phyloP scores from a whole-genome alignment of 768 basidiomycete species.

The Coprinopsis sp. region DNA sequence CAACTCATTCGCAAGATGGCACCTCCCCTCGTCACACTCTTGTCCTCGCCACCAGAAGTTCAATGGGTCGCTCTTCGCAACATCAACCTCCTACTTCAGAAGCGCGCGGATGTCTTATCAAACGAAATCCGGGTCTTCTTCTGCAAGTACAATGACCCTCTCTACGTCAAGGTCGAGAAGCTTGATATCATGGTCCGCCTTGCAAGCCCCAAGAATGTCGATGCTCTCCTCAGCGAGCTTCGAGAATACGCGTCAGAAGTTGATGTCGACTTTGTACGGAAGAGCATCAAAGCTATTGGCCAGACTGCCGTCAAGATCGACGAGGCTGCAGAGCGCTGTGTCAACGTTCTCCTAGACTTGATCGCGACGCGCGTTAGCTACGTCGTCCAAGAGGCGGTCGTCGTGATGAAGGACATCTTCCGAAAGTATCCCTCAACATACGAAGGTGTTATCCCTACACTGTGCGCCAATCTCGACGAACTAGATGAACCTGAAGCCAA shows the following conservation, averaged over 20 bases:
- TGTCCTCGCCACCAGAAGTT: conserved; percentile 95
- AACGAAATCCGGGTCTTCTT: conserved; percentile 99
- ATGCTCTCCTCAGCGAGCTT: conserved; percentile 90
- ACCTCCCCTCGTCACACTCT: conserved; percentile 89
- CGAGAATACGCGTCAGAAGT: conserved; percentile 99
- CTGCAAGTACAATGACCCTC: conserved; percentile 99
- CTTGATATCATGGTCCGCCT: conserved; percentile 97
- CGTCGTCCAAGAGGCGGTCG: conserved; percentile 96
- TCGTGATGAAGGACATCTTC: conserved; percentile 99
- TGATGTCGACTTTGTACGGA: conserved; percentile 96
- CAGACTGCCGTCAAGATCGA: conserved; percentile 97
- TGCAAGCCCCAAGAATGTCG: conserved; percentile 87
- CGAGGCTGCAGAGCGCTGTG: conserved; percentile 87
- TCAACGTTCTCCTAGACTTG: conserved; percentile 88
- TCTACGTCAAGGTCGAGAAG: conserved; percentile 99
- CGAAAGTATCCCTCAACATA: conserved; percentile 95
- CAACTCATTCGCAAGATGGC: conserved; percentile 95
- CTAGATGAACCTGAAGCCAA: conserved; percentile 98
- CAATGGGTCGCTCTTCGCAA: conserved; percentile 98
- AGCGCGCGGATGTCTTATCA: conserved; percentile 81
- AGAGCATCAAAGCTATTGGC: conserved; percentile 93
- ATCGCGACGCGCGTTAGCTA: conserved; percentile 94
- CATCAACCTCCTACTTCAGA: conserved; percentile 94
- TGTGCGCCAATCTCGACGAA: conserved; percentile 94
- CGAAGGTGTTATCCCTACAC: conserved; percentile 92